These are phyloP conservation scores for Camellia japonica DNA, from an alignment of 148 eudicot species.

Conservation along the genomic window DNA sequence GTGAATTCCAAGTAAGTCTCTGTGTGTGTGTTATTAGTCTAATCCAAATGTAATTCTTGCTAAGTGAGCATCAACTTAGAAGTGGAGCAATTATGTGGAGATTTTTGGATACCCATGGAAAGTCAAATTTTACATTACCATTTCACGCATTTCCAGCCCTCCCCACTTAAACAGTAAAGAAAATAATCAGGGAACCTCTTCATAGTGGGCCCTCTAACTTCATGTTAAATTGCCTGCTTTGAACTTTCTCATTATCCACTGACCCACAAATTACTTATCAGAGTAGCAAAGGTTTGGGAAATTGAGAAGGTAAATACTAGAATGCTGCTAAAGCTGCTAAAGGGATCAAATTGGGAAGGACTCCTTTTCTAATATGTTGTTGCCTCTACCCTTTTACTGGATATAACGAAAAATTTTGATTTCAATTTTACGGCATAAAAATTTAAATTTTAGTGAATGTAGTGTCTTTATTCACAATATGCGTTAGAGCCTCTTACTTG, in stretches of 20 bases:
- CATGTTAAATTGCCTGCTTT: no score
- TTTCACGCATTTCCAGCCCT: neutral
- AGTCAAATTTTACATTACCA: neutral
- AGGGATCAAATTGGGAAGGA: no score
- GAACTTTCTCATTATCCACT: no score
- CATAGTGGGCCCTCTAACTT: neutral
- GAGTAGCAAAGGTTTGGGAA: neutral
- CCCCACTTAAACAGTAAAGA: neutral
- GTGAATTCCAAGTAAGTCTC: slow-evolving; percentile 24
- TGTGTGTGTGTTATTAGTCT: neutral
- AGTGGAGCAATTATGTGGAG: neutral
- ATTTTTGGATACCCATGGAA: neutral
- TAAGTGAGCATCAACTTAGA: neutral
- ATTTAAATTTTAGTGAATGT: no score
- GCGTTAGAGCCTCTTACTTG: no score
- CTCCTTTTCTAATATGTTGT: no score
- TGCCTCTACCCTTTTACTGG: no score
- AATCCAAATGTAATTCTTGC: neutral
- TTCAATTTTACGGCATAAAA: no score
- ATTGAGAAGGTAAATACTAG: neutral
- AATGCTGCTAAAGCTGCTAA: neutral
- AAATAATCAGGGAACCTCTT: neutral
- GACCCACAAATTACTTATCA: no score
- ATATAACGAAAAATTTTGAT: no score
- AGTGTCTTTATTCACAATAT: no score